Percentiles rank a stretch among this genome's conserved stretches.
Evolutionary conservation across 129 eudicot genomes (phyloP).

Genomic region (Lactuca saligna): DNA sequence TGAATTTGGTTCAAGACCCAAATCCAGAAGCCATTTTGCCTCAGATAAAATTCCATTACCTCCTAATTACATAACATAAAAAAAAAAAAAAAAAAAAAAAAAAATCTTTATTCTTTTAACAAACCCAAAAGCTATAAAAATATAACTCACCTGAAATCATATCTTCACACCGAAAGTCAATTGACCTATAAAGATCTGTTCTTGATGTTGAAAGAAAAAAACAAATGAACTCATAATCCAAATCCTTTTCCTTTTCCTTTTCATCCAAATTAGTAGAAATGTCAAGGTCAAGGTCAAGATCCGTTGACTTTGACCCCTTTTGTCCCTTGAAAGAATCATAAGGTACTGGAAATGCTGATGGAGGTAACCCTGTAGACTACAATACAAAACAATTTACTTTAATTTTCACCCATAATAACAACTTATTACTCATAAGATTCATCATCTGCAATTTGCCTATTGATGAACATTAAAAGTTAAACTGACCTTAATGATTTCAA

Average conservation of each 20-base stretch:
- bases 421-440: no score
- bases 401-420: no score
- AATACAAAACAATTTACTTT: conserved; percentile 8
- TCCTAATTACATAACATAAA: conserved; percentile 39
- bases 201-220: conserved; percentile 84
- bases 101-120: background rate
- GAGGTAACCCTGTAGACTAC: conserved; percentile 86
- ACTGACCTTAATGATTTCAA: conserved; percentile 82
- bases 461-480: background rate
- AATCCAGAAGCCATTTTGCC: conserved; percentile 90
- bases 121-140: conserved; percentile 2
- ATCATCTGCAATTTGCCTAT: background rate
- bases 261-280: conserved; percentile 34
- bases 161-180: conserved; percentile 94
- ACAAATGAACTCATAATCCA: conserved; percentile 89
- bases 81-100: conserved; percentile 6
- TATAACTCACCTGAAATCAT: conserved; percentile 80
- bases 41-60: conserved; percentile 79
- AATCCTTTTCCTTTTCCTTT: conserved; percentile 37
- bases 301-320: conserved; percentile 29
- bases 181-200: conserved; percentile 78
- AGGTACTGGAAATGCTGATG: conserved; percentile 81
- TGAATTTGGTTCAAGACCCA: conserved; percentile 84
- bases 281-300: conserved; percentile 35
- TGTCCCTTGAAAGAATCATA: conserved; percentile 69